These are phyloP conservation scores for Gracilaria domingensis DNA, from an alignment of 23 red algal genomes.

Conservation along the genomic window DNA sequence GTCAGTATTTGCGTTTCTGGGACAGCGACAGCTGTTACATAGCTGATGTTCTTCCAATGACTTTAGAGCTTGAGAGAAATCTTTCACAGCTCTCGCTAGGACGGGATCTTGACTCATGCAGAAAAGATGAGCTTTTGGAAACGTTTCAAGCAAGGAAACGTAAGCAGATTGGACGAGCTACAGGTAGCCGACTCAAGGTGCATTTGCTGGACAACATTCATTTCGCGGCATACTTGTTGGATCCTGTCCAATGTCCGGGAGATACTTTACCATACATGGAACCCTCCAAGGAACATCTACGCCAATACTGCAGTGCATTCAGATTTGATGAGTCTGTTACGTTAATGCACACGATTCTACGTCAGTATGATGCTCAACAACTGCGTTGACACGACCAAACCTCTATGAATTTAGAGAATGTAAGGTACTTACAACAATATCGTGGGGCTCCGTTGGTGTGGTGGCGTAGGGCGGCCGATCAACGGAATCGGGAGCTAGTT, in stretches of 20 bases:
- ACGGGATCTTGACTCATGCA: too few species aligned
- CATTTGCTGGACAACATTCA: constrained; percentile 36
- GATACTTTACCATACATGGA: not conserved
- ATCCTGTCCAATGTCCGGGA: constrained; percentile 11
- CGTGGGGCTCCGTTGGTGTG: too few species aligned
- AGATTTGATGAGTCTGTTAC: not conserved
- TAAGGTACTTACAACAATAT: too few species aligned
- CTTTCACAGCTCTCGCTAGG: too few species aligned
- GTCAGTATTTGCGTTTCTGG: not conserved
- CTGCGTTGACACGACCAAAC: not conserved
- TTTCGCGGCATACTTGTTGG: constrained; percentile 16
- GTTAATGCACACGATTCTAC: not conserved
- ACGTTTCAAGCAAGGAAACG: too few species aligned
- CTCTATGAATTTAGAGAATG: not conserved
- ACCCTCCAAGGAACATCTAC: not conserved
- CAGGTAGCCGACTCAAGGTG: not conserved
- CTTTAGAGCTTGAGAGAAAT: not conserved
- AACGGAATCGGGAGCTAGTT: not conserved
- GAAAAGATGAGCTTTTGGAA: too few species aligned
- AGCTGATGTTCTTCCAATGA: not conserved
- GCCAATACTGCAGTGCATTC: not conserved
- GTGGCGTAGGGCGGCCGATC: not conserved
- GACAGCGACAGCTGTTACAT: not conserved
- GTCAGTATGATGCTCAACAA: not conserved
- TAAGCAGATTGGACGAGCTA: too few species aligned